Evolutionary conservation across 305 asterid genomes (phyloP).

Genomic region (Plantago rigida): DNA sequence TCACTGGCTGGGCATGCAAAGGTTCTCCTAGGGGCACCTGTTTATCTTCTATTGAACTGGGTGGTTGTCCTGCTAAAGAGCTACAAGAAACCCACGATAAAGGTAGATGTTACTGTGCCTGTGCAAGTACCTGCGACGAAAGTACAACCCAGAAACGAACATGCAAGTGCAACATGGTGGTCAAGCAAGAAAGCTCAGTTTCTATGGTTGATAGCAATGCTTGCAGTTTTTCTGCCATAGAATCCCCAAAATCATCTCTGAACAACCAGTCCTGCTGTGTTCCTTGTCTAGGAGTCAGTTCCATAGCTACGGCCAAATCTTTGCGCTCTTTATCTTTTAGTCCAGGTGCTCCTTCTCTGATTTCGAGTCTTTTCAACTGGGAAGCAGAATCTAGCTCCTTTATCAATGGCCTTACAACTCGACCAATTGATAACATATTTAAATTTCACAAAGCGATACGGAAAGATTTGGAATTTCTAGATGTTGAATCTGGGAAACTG

Average conservation of each 20-base stretch:
- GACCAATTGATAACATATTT: slow-evolving; percentile 89
- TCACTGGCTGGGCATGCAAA: slow-evolving; percentile 99
- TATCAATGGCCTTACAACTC: slow-evolving; percentile 41
- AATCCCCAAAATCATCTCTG: slow-evolving; percentile 38
- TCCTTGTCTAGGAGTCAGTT: slow-evolving; percentile 77
- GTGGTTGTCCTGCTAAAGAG: slow-evolving; percentile 53
- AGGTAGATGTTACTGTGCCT: slow-evolving; percentile 40
- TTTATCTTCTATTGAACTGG: slow-evolving; percentile 51
- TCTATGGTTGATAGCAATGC: slow-evolving; percentile 33
- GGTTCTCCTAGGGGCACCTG: slow-evolving; percentile 62
- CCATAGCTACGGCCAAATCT: slow-evolving; percentile 66
- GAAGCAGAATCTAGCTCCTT: slow-evolving; percentile 57
- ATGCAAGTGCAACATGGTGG: slow-evolving; percentile 31
- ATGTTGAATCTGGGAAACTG: slow-evolving; percentile 75
- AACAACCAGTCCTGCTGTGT: slow-evolving; percentile 76
- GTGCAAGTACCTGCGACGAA: slow-evolving; percentile 34
- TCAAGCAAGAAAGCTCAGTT: slow-evolving; percentile 33
- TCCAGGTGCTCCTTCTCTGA: slow-evolving; percentile 78
- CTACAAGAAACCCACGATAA: slow-evolving; percentile 34
- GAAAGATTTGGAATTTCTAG: slow-evolving; percentile 87
- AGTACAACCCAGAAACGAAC: slow-evolving; percentile 29
- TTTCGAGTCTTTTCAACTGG: slow-evolving; percentile 89
- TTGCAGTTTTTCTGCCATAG: slow-evolving; percentile 32
- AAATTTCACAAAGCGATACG: slow-evolving; percentile 93
- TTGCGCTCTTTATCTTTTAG: slow-evolving; percentile 71